phyloP scores from a whole-genome alignment of 148 eudicot genomes.

The Chenopodium album region DNA sequence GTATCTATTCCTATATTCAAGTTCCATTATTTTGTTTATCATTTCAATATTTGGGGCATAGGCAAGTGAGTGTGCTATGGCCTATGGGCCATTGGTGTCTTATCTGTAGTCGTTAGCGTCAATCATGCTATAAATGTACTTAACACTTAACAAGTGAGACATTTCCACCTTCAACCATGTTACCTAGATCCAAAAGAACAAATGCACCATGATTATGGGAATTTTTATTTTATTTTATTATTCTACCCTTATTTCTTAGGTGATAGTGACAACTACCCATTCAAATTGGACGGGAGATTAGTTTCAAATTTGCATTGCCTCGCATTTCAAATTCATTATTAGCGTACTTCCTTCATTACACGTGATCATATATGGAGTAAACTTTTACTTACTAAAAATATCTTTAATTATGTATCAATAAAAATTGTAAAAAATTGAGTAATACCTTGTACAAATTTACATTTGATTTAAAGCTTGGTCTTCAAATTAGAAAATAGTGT shows the following conservation, averaged over 20 bases:
- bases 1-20: too few species aligned
- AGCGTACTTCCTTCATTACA: too few species aligned
- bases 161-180: neutral
- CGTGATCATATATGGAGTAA: too few species aligned
- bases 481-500: too few species aligned
- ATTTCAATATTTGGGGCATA: neutral
- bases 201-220: neutral
- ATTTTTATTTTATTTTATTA: too few species aligned
- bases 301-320: neutral
- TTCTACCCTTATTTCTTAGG: neutral
- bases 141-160: neutral
- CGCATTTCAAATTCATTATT: too few species aligned
- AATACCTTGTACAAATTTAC: too few species aligned
- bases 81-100: conserved; percentile 3
- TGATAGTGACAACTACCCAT: neutral
- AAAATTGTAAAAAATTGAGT: too few species aligned
- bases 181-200: neutral
- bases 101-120: conserved; percentile 8
- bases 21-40: neutral
- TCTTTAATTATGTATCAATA: too few species aligned
- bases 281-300: neutral
- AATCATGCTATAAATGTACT: conserved; percentile 15
- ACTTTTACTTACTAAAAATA: too few species aligned
- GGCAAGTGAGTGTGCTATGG: neutral
- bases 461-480: too few species aligned